Base-by-base conservation (phyloP, 208 protist species). In the Leishmania tropica region DNA sequence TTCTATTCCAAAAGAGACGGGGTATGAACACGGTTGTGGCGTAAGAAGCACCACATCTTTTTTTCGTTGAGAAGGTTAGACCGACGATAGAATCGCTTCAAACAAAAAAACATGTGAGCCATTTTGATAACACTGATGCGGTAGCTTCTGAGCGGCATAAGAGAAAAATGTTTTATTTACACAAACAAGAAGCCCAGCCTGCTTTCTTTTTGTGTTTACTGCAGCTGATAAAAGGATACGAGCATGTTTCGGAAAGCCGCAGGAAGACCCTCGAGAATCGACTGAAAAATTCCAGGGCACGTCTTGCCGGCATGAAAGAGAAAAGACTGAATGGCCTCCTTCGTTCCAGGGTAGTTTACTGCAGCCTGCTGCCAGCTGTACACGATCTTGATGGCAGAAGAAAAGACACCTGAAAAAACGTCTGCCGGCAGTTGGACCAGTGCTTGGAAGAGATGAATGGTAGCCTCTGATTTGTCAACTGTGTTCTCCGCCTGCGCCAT, bases 391-490 rank as follows among this genome's bases (percentile, higher is more conserved):
- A 96, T 83, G 24, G 86, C 81, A 64, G 82, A 54, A 35, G 88
- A 86, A 51, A 94, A 54, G 15, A 90, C 67, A 15, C 40, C 82
- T 15, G 80, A 60, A 37, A 93, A 85, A 58, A 85, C 60, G 45
- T 90, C 87, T 62, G 86, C 79, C 42, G 77, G 53, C 21, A 78
- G 54, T n/a, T 85, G 83, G 7, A 73, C 65, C 2, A 95, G 74
- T 65, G 90, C 91, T 58, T 89, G 84, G 48, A 87, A 86, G n/a
- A 96, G 67, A 40, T 85, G 80, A 82, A 92, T 90, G 42, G 94
- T 97, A 40, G 94, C 92, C 67, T 93, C 87, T 1, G 94, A 95
- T 78, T 97, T 97, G 31, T 91, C 88, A 17, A 89, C 76, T 54
- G 85, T 80, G 74, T 97, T 95, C 21, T 88, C 86, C 21, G 85